These are phyloP conservation scores for Grigorovia humatica DNA, from an alignment of 805 yeast genomes.

Conservation along the genomic window DNA sequence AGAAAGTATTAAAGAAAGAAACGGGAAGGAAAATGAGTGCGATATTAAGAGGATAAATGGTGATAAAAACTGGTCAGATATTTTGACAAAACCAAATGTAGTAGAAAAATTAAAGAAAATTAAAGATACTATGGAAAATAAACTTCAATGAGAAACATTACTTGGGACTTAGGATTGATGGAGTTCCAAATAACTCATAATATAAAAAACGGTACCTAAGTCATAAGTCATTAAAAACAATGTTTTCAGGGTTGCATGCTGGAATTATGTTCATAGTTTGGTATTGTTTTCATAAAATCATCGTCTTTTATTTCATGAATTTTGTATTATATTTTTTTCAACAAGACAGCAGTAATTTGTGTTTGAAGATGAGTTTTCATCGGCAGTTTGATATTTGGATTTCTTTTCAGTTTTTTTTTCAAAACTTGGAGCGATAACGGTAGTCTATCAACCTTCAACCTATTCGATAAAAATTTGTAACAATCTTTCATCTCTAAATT, in stretches of 20 bases:
- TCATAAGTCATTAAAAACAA: neutral
- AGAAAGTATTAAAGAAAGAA: slow-evolving; percentile 1
- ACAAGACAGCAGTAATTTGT: no score
- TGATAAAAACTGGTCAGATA: neutral
- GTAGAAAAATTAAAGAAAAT: neutral
- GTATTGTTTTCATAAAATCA: no score
- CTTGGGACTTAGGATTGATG: neutral
- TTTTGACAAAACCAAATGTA: neutral
- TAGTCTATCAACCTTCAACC: no score
- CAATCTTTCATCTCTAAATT: no score
- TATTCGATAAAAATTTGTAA: no score
- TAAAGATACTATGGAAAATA: neutral
- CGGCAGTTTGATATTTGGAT: no score
- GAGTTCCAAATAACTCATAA: neutral
- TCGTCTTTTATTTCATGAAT: no score
- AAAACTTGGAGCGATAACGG: no score
- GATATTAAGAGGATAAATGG: neutral
- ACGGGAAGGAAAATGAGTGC: no score
- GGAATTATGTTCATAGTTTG: neutral
- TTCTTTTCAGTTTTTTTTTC: no score
- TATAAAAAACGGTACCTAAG: neutral
- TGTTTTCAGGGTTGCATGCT: neutral
- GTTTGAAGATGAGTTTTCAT: no score
- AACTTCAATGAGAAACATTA: neutral
- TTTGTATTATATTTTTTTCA: no score